Conservation (phyloP, 371 early-diverging fungal species). For the Blakeslea trispora region DNA sequence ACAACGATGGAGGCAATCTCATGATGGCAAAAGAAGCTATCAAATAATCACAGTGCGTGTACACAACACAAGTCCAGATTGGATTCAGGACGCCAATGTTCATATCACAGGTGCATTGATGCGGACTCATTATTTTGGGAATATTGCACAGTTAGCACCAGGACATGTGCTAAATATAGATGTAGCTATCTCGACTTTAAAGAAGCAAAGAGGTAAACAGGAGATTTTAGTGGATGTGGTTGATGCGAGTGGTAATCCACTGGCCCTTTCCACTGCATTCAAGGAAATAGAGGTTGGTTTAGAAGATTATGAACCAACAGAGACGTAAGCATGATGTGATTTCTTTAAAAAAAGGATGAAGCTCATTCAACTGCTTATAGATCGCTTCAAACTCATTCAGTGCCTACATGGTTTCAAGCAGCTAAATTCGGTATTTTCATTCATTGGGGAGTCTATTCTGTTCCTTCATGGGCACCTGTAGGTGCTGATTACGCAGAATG, state of each 20-base stretch:
- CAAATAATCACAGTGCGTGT: slow-evolving; percentile 16
- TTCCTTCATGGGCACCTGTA: slow-evolving; percentile 43
- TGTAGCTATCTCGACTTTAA: slow-evolving; percentile 6
- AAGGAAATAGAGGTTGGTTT: slow-evolving; percentile 5
- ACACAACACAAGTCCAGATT: slow-evolving; percentile 20
- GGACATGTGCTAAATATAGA: slow-evolving; percentile 17
- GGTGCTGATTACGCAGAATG: slow-evolving; percentile 38
- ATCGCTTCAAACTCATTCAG: slow-evolving; percentile 24
- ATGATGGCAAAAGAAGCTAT: background rate
- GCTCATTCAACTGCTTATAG: slow-evolving; percentile 1
- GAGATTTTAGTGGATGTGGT: background rate
- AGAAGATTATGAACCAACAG: background rate
- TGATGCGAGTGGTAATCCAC: background rate
- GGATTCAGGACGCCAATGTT: slow-evolving; percentile 12
- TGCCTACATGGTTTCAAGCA: slow-evolving; percentile 32
- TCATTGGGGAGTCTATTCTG: slow-evolving; percentile 41
- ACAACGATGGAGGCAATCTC: slow-evolving; percentile 5
- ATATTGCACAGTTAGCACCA: slow-evolving; percentile 15
- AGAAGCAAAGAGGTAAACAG: slow-evolving; percentile 1
- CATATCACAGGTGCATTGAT: slow-evolving; percentile 14
- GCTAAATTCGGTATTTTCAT: slow-evolving; percentile 45
- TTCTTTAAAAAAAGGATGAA: background rate
- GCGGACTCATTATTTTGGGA: slow-evolving; percentile 11
- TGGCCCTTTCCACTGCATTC: background rate
- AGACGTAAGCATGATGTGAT: background rate